phyloP scores from a whole-genome alignment of 2,329 filamentous ascomycete genomes.

The Neospermospora avenae region DNA sequence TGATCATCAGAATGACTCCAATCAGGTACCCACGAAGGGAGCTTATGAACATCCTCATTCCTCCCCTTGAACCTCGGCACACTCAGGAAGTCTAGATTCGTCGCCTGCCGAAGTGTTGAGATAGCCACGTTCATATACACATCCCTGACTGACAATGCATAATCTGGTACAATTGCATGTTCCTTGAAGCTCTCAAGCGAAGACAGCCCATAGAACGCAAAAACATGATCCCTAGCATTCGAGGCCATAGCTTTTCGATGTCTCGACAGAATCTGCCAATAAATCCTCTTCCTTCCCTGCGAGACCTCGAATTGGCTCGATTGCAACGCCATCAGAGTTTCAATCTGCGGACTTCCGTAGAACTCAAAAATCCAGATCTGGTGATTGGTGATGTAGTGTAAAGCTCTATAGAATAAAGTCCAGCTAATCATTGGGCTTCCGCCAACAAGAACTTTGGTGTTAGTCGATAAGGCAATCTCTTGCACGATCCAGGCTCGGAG shows the following conservation, averaged over 20 bases:
- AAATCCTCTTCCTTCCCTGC: not conserved
- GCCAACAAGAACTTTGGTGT: not conserved
- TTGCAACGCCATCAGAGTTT: not conserved
- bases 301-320: constrained; percentile 1
- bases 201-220: constrained; percentile 7
- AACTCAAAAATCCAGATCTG: constrained; percentile 11
- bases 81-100: constrained; percentile 8
- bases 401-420: not conserved
- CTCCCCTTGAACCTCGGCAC: not conserved
- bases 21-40: constrained; percentile 14
- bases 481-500: constrained; percentile 12
- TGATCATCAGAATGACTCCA: not conserved
- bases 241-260: not conserved
- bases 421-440: not conserved
- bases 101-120: not conserved
- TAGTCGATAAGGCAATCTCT: constrained; percentile 2
- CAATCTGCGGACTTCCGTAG: constrained; percentile 2
- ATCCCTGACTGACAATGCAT: not conserved
- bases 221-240: constrained; percentile 7
- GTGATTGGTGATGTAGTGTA: not conserved
- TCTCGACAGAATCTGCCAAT: constrained; percentile 1
- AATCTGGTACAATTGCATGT: not conserved
- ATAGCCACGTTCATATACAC: not conserved
- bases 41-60: not conserved
- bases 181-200: constrained; percentile 2